phyloP scores from a whole-genome alignment of 2,329 filamentous ascomycete genomes.

The Paramyrothecium sp. region DNA sequence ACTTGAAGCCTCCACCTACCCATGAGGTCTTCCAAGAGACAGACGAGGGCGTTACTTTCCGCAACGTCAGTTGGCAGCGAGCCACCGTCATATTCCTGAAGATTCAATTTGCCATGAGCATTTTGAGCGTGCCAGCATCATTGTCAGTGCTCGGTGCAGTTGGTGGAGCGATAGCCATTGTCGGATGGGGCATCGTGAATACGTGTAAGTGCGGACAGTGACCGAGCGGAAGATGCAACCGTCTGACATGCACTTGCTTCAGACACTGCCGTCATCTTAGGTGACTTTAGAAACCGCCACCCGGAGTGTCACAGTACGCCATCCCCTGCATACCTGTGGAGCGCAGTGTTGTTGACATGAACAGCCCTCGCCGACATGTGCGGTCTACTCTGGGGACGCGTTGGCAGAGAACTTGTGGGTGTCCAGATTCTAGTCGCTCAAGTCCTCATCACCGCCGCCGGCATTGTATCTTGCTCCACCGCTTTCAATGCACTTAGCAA shows the following conservation, averaged over 20 bases:
- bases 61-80: slow-evolving; percentile 34
- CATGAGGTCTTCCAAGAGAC: slow-evolving; percentile 22
- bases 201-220: slow-evolving; percentile 16
- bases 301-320: slow-evolving; percentile 20
- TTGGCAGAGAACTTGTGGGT: slow-evolving; percentile 20
- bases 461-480: slow-evolving; percentile 11
- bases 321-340: background rate
- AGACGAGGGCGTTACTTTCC: slow-evolving; percentile 23
- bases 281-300: slow-evolving; percentile 21
- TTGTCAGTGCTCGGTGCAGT: slow-evolving; percentile 10
- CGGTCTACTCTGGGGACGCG: slow-evolving; percentile 17
- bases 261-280: slow-evolving; percentile 19
- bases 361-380: slow-evolving; percentile 20
- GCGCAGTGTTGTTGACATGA: background rate
- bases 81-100: slow-evolving; percentile 39
- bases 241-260: background rate
- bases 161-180: slow-evolving; percentile 12
- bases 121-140: slow-evolving; percentile 22
- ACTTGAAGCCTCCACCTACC: background rate
- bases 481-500: slow-evolving; percentile 20
- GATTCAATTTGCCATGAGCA: slow-evolving; percentile 24
- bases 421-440: slow-evolving; percentile 20
- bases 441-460: slow-evolving; percentile 18
- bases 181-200: slow-evolving; percentile 23
- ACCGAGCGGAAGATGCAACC: background rate